Evolutionary conservation across 2,329 filamentous ascomycete genomes (phyloP), one percentile per base, ranked within the genome.

Genomic region (Orbilia brochopaga): DNA sequence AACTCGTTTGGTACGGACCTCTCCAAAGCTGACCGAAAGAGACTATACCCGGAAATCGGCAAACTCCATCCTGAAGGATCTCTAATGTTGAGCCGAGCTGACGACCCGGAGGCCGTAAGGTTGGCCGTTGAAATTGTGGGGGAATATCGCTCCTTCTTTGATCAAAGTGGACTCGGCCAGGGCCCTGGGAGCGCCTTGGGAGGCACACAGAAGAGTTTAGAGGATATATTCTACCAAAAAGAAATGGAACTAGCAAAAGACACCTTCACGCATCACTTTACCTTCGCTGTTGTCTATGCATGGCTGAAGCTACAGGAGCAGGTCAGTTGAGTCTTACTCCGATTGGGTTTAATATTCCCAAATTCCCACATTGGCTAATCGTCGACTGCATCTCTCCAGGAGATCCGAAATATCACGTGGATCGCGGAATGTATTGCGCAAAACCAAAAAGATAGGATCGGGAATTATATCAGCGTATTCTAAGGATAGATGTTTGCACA

Each of bases 341-440:
- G 35, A 44, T 27, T n/a, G 32, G n/a, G 35, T 11, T 11, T 35
- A n/a, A n/a, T 19, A 13, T 24, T 44, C 53, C 57, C 10, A 27
- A 40, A 21, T 40, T 37, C 15, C 78, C 80, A 74, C 81, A 66
- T 11, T 32, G 6, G 23, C 35, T 51, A 56, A 17, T n/a, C 35
- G 3, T 17, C 37, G 15, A 37, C 11, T 51, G 11, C 6, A 5
- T 10, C 7, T 2, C 19, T 2, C 5, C 74, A 97, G 92, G 94
- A 99, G 89, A 97, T 97, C 77, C 90, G 94, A 75, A 99, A 99
- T 81, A 96, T 99, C 78, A 97, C 94, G 57, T 99, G 94, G 94
- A 99, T 99, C 80, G 90, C 94, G 21, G 94, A 99, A 81, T 99
- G 94, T 82, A 99, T 99, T 85, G 94, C 94, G 63, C 94, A 99